Conservation (phyloP, 257 asterid genomes). For the Solanum piurae region DNA sequence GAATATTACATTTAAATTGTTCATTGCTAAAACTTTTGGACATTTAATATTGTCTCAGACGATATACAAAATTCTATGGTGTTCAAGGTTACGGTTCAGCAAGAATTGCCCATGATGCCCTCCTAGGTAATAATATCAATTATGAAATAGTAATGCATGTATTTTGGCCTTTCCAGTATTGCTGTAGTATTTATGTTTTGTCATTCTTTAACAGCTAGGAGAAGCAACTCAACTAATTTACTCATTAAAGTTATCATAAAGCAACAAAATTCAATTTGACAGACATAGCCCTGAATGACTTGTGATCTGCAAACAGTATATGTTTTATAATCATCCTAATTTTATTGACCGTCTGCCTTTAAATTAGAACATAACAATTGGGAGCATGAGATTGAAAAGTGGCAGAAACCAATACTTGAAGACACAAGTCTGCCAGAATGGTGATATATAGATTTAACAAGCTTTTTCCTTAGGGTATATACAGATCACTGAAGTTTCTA, state of each 20-base stretch:
- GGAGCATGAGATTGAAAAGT: constrained; percentile 82
- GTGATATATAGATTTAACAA: constrained; percentile 23
- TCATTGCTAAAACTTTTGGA: constrained; percentile 8
- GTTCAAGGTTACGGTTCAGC: constrained; percentile 54
- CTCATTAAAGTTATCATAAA: not conserved
- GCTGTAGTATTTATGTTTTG: not conserved
- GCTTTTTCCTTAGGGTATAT: not conserved
- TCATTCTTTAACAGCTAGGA: not conserved
- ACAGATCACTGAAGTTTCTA: not conserved
- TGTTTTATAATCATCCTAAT: not conserved
- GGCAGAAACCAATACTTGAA: constrained; percentile 93
- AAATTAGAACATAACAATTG: constrained; percentile 49
- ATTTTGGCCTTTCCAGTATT: not conserved
- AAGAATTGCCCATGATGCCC: constrained; percentile 67
- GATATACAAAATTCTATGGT: constrained; percentile 78
- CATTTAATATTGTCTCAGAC: constrained; percentile 37
- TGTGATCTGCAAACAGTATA: not conserved
- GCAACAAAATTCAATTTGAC: not conserved
- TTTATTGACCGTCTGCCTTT: not conserved
- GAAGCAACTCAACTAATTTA: not conserved
- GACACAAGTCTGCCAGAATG: constrained; percentile 90
- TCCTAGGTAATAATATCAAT: constrained; percentile 41
- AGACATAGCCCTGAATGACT: not conserved
- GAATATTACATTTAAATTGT: not conserved
- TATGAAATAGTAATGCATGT: not conserved